Conservation (phyloP, 768 basidiomycete genomes). For the Hygrophoropsis aurantiaca region DNA sequence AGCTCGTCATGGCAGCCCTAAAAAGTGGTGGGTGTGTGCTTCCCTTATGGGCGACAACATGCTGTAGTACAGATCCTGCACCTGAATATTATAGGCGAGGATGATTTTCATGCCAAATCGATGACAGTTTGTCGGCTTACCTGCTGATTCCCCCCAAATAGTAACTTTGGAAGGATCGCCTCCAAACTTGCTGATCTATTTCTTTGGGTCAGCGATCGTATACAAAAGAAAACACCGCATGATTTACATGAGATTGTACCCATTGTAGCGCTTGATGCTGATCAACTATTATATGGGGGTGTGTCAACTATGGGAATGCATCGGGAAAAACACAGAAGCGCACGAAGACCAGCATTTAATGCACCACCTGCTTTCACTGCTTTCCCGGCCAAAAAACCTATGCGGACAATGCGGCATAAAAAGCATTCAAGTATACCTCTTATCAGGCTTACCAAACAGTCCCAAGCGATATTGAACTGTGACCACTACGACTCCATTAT, state of each 20-base stretch:
- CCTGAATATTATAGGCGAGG: constrained; percentile 17
- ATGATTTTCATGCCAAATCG: background rate
- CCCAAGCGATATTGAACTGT: constrained; percentile 32
- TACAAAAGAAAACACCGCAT: background rate
- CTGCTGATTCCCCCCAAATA: constrained; percentile 36
- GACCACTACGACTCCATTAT: constrained; percentile 21
- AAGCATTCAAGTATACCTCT: background rate
- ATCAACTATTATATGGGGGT: constrained; percentile 19
- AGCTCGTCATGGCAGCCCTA: constrained; percentile 41
- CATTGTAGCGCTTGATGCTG: constrained; percentile 28
- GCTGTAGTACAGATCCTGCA: constrained; percentile 46
- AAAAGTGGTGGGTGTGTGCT: constrained; percentile 43
- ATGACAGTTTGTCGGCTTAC: constrained; percentile 15
- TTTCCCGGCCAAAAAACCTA: constrained; percentile 43
- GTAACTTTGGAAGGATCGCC: constrained; percentile 25
- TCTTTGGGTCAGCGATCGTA: background rate
- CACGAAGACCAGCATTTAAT: constrained; percentile 46
- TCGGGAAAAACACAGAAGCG: constrained; percentile 9
- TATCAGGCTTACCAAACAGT: constrained; percentile 15
- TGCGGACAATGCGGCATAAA: background rate
- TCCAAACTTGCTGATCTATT: constrained; percentile 27
- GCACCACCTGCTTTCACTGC: constrained; percentile 39
- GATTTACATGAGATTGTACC: constrained; percentile 25
- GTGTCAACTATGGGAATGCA: background rate
- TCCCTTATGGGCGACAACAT: constrained; percentile 41